Percentiles rank a stretch among this genome's conserved stretches.
These are phyloP conservation scores for Solanum acaule DNA, from an alignment of 257 asterid species.

Conservation along the genomic window DNA sequence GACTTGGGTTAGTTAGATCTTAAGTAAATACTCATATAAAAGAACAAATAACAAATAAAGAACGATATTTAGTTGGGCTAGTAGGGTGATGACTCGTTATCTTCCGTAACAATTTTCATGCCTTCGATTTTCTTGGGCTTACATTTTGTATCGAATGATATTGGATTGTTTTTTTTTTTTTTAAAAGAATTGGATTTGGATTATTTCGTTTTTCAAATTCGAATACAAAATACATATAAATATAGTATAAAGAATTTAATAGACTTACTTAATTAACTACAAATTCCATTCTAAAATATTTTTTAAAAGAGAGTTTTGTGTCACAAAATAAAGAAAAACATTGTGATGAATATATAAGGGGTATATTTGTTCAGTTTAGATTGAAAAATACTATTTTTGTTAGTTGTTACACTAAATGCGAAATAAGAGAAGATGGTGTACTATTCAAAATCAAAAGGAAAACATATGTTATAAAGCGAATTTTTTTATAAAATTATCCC, in stretches of 20 bases:
- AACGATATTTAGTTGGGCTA: background rate
- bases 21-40: background rate
- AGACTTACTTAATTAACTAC: background rate
- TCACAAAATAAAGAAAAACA: background rate
- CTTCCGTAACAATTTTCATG: background rate
- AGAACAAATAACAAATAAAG: background rate
- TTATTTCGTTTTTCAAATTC: background rate
- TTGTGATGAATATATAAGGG: background rate
- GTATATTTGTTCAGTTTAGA: background rate
- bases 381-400: background rate
- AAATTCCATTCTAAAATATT: background rate
- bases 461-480: background rate
- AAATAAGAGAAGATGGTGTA: background rate
- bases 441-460: background rate
- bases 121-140: background rate
- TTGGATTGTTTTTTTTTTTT: background rate
- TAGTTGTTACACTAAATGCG: background rate
- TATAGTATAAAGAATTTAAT: no score
- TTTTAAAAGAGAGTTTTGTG: background rate
- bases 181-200: background rate
- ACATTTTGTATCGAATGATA: background rate
- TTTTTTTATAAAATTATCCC: background rate
- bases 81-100: background rate
- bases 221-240: background rate
- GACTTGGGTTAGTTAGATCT: background rate